A percentile compares a stretch with the other conserved stretches of the same genome.
Evolutionary conservation across 495 filamentous ascomycete genomes (phyloP).

Genomic region (Tuber melanosporum): DNA sequence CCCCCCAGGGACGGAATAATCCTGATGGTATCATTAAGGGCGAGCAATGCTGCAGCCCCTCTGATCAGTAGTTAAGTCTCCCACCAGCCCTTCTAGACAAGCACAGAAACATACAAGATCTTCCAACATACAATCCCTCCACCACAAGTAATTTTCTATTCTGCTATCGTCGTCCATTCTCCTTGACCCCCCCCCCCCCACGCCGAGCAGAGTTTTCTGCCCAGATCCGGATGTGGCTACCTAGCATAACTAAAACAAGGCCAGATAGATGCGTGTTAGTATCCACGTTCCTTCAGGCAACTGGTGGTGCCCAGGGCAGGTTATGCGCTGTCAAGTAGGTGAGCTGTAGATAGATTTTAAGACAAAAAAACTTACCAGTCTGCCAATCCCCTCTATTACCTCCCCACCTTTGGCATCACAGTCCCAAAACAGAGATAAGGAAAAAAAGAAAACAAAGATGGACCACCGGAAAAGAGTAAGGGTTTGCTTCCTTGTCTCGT

Average conservation of each 20-base stretch:
- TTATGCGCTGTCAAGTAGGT: background rate
- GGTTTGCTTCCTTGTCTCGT: background rate
- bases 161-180: background rate
- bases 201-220: background rate
- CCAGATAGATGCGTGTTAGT: background rate
- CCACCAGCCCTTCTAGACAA: background rate
- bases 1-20: background rate
- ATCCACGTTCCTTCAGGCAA: background rate
- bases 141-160: background rate
- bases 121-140: background rate
- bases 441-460: background rate
- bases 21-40: background rate
- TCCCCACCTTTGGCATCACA: background rate
- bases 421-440: background rate
- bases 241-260: background rate
- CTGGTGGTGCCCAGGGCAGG: background rate
- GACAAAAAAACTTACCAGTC: background rate
- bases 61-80: background rate
- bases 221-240: background rate
- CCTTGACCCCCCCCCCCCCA: background rate
- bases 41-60: background rate
- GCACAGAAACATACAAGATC: no score
- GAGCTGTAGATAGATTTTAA: background rate
- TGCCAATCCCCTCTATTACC: background rate
- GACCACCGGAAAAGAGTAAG: background rate